Evolutionary conservation across 169 alveolate species (phyloP).

Genomic region (Plasmodium inui): DNA sequence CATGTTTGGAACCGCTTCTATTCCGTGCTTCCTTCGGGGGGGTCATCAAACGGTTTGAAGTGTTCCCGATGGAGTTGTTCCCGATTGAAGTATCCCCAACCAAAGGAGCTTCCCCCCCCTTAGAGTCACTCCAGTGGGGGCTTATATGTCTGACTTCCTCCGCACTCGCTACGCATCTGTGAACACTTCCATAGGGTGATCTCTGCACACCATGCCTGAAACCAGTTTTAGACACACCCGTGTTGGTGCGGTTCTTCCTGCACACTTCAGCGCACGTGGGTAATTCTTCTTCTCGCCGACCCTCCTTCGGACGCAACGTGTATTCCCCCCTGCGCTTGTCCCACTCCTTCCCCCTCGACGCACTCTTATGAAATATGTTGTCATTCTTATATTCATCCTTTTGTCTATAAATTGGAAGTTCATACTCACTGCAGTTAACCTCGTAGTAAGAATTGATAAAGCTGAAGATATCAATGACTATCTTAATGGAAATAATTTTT

Average conservation of each 20-base stretch:
- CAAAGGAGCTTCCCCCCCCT: not conserved
- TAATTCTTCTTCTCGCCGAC: not conserved
- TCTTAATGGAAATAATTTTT: slow-evolving; percentile 63
- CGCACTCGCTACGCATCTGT: not conserved
- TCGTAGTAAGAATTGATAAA: slow-evolving; percentile 65
- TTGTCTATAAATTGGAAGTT: not conserved
- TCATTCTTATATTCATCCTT: slow-evolving; percentile 20
- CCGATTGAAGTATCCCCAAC: not conserved
- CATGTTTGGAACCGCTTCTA: not conserved
- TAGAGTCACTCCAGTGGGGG: not conserved
- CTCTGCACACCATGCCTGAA: not conserved
- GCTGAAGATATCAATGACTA: slow-evolving; percentile 50
- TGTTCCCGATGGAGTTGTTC: not conserved
- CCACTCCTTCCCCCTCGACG: not conserved
- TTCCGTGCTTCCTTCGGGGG: not conserved
- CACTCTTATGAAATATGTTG: not conserved
- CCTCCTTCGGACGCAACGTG: not conserved
- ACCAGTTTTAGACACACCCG: not conserved
- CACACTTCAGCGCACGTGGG: not conserved
- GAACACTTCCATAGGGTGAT: not conserved
- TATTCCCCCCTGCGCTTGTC: not conserved
- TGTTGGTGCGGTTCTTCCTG: not conserved
- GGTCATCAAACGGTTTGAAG: not conserved
- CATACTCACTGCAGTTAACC: not conserved
- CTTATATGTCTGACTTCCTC: not conserved